These are phyloP conservation scores for Purshia tridentata DNA, from an alignment of 306 rosid species.

Conservation along the genomic window DNA sequence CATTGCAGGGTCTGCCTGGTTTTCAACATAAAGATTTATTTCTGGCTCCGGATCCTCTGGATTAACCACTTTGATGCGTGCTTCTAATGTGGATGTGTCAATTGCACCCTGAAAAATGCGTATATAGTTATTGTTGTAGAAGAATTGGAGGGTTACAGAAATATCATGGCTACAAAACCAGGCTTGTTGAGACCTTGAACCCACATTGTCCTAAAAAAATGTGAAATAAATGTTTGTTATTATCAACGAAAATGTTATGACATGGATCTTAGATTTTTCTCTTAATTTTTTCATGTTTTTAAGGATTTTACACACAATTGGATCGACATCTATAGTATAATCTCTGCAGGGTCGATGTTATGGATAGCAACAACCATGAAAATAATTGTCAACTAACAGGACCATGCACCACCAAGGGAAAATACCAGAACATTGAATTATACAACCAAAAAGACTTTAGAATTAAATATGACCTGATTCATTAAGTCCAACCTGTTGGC, in stretches of 20 bases:
- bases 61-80: constrained; percentile 87
- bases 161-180: neutral
- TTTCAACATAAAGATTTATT: constrained; percentile 84
- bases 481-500: constrained; percentile 61
- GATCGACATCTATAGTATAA: neutral
- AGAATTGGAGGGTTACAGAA: neutral
- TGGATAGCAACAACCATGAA: constrained; percentile 1
- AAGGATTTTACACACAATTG: neutral
- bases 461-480: neutral
- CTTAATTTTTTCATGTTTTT: neutral
- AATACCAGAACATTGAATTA: neutral
- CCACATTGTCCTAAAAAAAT: neutral
- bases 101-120: constrained; percentile 73
- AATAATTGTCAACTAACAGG: neutral
- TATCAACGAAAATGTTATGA: neutral
- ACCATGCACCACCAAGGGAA: neutral
- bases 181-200: constrained; percentile 7
- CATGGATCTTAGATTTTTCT: neutral
- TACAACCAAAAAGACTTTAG: neutral
- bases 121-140: neutral
- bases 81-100: constrained; percentile 72
- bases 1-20: constrained; percentile 96
- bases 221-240: neutral
- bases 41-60: constrained; percentile 80
- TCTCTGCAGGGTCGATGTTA: constrained; percentile 1